Percentiles rank a stretch among this genome's conserved stretches.
Evolutionary conservation across 257 asterid genomes (phyloP).

Genomic region (Ophiorrhiza pumila): DNA sequence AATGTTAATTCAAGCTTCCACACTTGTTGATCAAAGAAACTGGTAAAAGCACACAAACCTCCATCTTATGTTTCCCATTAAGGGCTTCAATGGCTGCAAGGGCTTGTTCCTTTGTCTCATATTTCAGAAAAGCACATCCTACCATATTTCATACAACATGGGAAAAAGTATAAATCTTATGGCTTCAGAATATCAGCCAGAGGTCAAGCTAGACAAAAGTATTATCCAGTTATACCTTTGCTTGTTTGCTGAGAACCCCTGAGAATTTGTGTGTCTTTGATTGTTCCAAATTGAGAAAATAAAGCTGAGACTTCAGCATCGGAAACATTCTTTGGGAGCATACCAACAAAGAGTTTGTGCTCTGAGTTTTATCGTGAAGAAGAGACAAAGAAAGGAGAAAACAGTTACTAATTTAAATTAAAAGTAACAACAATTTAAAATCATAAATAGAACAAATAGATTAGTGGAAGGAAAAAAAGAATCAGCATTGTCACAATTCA

Average conservation of each 20-base stretch:
- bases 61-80: slow-evolving; percentile 91
- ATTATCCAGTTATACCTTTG: slow-evolving; percentile 55
- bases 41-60: slow-evolving; percentile 51
- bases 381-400: slow-evolving; percentile 18
- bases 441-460: slow-evolving; percentile 7
- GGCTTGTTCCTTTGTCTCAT: slow-evolving; percentile 88
- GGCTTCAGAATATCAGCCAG: slow-evolving; percentile 7
- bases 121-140: slow-evolving; percentile 96
- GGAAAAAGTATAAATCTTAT: slow-evolving; percentile 3
- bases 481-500: slow-evolving; percentile 10
- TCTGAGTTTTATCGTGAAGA: slow-evolving; percentile 42
- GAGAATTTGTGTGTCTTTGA: slow-evolving; percentile 81
- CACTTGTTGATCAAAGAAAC: neutral
- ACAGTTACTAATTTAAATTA: slow-evolving; percentile 4
- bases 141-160: slow-evolving; percentile 14
- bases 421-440: slow-evolving; percentile 10
- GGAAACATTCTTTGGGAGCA: slow-evolving; percentile 92
- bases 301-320: slow-evolving; percentile 73
- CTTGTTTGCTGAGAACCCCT: slow-evolving; percentile 91
- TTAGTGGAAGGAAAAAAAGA: neutral
- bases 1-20: neutral
- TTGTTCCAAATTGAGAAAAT: slow-evolving; percentile 82
- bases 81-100: slow-evolving; percentile 86
- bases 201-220: slow-evolving; percentile 8
- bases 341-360: slow-evolving; percentile 92